Evolutionary conservation across 495 filamentous ascomycete genomes (phyloP), one percentile per base, ranked within the genome.

Genomic region (Podospora pseudocomata): DNA sequence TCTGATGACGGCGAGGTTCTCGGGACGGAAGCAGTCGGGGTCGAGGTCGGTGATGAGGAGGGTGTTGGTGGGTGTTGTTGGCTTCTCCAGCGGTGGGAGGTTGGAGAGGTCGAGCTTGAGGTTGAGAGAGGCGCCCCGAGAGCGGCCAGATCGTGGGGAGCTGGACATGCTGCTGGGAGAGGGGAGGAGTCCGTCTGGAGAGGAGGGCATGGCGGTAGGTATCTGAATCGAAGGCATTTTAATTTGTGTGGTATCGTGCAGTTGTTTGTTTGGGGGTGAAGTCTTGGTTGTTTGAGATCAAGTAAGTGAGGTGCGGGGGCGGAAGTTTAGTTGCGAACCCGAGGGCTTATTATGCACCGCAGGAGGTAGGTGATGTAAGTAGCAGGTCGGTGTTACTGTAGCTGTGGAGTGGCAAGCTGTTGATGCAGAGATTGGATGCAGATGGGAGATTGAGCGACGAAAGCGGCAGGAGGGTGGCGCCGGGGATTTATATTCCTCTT

Each of bases 41-140:
- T 92, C 87, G 44, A 99, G 88, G 79, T 97, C 92, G 72, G 92
- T 95, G 78, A 99, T 92, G 66, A 99, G 85, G 63, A 99, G 91
- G 0, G 93, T 97, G 81, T 99, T 99, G 67, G 92, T 91, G 44
- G 94, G 93, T 26, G 90, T 88, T 3, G 91, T 86, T 5, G 95
- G 94, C 73, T 89, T 86, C n/a, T 82, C 80, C 28, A 97, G 84
- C 2, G 92, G 85, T 44, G 94, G 94, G 20, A 97, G 76, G 75
- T 84, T 89, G 68, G 89, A 89, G 44, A 99, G 84, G 77, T 97
- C 94, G 66, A 99, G 84, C 4, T 88, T 89, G 64, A 95, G 86
- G n/a, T 84, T 80, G 44, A 79, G 78, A n/a, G 78, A 79, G 39
- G 69, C 68, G 53, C 66, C 68, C 20, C 75, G 68, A 53, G 53